Conservation (phyloP, 176 grass and related monocot genomes). For the Oryza nivara region DNA sequence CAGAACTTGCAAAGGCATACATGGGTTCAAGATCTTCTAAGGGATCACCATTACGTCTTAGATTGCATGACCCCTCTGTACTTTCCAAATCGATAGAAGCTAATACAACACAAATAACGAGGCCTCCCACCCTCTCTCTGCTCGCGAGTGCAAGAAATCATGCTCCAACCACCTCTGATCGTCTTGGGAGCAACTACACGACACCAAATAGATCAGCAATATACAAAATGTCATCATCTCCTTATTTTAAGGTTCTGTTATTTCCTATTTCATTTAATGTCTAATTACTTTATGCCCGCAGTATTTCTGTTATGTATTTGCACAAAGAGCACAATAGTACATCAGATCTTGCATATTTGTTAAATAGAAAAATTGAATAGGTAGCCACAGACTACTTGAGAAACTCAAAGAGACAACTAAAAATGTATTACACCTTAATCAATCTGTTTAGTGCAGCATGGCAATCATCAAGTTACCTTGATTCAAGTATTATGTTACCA, state of each 20-base stretch:
- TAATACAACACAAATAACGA: slow-evolving; percentile 32
- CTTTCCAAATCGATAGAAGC: slow-evolving; percentile 29
- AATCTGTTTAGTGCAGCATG: background rate
- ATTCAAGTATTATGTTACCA: background rate
- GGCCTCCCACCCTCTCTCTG: slow-evolving; percentile 33
- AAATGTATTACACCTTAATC: slow-evolving; percentile 1
- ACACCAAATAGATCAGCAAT: slow-evolving; percentile 51
- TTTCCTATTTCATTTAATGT: slow-evolving; percentile 17
- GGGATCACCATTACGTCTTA: slow-evolving; percentile 38
- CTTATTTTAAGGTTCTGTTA: slow-evolving; percentile 63
- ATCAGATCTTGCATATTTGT: background rate
- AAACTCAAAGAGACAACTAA: background rate
- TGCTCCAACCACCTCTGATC: slow-evolving; percentile 32
- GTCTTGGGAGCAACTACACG: slow-evolving; percentile 17
- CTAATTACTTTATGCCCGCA: slow-evolving; percentile 6
- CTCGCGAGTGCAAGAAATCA: slow-evolving; percentile 37
- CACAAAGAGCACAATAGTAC: background rate
- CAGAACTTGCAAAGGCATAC: slow-evolving; percentile 67
- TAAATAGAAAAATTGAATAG: slow-evolving; percentile 7
- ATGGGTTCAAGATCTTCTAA: slow-evolving; percentile 57
- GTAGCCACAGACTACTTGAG: background rate
- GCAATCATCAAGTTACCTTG: background rate
- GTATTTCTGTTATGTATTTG: background rate
- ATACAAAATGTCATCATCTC: slow-evolving; percentile 59
- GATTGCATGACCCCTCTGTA: slow-evolving; percentile 41